Conservation (phyloP, 768 basidiomycete species). For the Phaffia australis region DNA sequence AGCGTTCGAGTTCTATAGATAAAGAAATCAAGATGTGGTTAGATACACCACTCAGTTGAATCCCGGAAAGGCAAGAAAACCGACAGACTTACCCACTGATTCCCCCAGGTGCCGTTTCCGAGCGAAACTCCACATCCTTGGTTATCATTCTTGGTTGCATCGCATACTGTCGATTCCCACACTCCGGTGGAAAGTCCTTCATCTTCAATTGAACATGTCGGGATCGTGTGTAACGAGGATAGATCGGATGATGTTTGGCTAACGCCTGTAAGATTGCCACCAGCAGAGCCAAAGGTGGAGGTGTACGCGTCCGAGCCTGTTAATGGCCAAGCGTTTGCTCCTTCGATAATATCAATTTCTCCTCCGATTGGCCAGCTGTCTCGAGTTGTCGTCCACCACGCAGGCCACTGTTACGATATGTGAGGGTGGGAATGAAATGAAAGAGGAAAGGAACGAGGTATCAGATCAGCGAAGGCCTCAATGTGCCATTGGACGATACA, state of each 20-base stretch:
- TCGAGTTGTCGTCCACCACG: constrained; percentile 36
- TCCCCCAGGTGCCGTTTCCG: constrained; percentile 36
- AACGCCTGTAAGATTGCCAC: constrained; percentile 19
- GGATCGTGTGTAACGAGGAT: constrained; percentile 33
- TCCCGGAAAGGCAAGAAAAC: constrained; percentile 44
- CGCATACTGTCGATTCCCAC: constrained; percentile 30
- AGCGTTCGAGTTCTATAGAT: constrained; percentile 1
- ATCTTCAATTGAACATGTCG: constrained; percentile 23
- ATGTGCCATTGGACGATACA: neutral
- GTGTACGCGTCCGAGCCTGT: constrained; percentile 30
- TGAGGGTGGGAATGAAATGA: neutral
- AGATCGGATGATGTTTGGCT: constrained; percentile 16
- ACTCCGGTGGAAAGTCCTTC: constrained; percentile 28
- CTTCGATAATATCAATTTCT: constrained; percentile 38
- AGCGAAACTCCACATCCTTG: constrained; percentile 51
- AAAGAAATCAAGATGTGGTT: too few relatives aligned
- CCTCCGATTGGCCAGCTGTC: constrained; percentile 35
- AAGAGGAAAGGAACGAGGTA: neutral
- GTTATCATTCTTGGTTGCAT: constrained; percentile 44
- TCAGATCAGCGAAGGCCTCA: neutral
- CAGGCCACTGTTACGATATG: constrained; percentile 32
- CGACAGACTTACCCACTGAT: constrained; percentile 33
- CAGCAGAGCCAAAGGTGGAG: constrained; percentile 25
- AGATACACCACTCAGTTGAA: too few relatives aligned
- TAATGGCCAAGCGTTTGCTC: constrained; percentile 34